Conservation (phyloP, 148 eudicot genomes). For the Talinum fruticosum region DNA sequence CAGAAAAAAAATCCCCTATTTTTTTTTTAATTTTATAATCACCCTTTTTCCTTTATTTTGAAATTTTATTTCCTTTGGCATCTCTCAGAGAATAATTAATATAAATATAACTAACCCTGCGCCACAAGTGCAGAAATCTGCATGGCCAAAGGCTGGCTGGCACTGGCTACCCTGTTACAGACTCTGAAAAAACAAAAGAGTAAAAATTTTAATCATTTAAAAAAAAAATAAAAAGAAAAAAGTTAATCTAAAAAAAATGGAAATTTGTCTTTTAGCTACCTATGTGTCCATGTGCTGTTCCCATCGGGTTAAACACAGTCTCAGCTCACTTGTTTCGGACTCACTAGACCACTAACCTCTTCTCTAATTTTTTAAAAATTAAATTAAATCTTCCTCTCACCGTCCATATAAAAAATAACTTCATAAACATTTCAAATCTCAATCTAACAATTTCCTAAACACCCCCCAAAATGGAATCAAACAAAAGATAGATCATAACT, state of each 20-base stretch:
- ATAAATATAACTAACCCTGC: slow-evolving; percentile 24
- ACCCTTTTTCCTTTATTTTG: background rate
- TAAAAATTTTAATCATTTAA: no score
- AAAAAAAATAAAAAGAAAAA: background rate
- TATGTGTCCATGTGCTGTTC: slow-evolving; percentile 77
- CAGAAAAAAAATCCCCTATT: background rate
- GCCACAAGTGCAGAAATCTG: slow-evolving; percentile 19
- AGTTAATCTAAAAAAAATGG: background rate
- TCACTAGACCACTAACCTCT: slow-evolving; percentile 44
- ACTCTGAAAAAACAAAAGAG: slow-evolving; percentile 6
- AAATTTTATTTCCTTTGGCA: background rate
- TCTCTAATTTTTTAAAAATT: background rate
- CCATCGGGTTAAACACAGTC: slow-evolving; percentile 40
- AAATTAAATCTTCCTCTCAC: slow-evolving; percentile 24
- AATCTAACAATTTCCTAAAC: no score
- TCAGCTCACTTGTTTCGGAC: slow-evolving; percentile 50
- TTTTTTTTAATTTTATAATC: no score
- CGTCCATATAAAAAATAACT: slow-evolving; percentile 25
- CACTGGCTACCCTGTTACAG: background rate
- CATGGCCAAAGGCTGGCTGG: slow-evolving; percentile 22
- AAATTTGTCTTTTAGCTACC: slow-evolving; percentile 49
- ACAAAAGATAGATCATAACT: no score
- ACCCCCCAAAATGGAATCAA: no score
- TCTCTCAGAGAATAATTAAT: slow-evolving; percentile 14
- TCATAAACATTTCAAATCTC: no score